Percentiles rank a stretch among this genome's conserved stretches.
phyloP scores from a whole-genome alignment of 306 rosid species.

The Lathyrus tuberosus region DNA sequence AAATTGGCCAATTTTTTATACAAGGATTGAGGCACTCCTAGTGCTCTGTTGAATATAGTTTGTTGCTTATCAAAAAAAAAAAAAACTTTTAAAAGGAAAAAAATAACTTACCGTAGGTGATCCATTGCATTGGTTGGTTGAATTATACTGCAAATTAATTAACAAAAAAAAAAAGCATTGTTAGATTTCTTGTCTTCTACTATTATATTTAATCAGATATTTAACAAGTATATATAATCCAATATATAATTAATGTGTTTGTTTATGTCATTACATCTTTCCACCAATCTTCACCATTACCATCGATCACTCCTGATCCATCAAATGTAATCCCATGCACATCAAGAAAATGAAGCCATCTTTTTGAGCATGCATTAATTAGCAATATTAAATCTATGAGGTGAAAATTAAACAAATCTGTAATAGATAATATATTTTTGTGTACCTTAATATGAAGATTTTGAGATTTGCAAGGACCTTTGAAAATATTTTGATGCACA shows the following conservation, averaged over 20 bases:
- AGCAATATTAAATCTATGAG: not conserved
- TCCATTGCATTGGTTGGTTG: not conserved
- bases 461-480: slow-evolving; percentile 49
- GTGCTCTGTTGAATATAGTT: no score
- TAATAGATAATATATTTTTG: not conserved
- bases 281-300: slow-evolving; percentile 46
- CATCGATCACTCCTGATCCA: slow-evolving; percentile 39
- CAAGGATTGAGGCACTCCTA: no score
- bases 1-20: no score
- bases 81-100: not conserved
- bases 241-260: not conserved
- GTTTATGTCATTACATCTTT: slow-evolving; percentile 7
- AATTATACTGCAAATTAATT: slow-evolving; percentile 26
- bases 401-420: not conserved
- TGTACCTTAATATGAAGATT: slow-evolving; percentile 36
- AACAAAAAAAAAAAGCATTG: not conserved
- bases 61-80: no score
- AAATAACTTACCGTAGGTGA: slow-evolving; percentile 9
- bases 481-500: not conserved
- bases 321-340: slow-evolving; percentile 4
- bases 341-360: slow-evolving; percentile 7
- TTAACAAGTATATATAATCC: not conserved
- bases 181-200: slow-evolving; percentile 1
- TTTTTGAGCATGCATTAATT: slow-evolving; percentile 32
- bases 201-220: not conserved